Evolutionary conservation across 768 basidiomycete genomes (phyloP).

Genomic region (Phaeotremella skinneri): DNA sequence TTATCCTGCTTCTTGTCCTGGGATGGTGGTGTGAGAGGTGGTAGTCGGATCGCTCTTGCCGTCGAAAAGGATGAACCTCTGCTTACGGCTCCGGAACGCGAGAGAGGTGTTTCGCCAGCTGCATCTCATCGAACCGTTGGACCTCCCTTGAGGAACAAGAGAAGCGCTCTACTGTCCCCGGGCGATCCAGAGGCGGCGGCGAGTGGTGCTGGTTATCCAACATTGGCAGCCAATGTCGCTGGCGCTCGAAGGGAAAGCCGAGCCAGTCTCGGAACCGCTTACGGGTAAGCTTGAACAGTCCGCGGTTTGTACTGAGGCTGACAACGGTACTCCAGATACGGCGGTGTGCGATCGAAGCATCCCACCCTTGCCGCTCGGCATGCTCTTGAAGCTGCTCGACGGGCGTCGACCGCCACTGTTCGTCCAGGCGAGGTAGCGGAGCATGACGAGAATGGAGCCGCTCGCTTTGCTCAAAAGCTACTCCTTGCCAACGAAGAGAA

Average conservation of each 20-base stretch:
- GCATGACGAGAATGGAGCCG: constrained; percentile 35
- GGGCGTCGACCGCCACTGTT: constrained; percentile 32
- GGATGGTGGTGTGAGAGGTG: constrained; percentile 81
- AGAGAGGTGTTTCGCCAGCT: constrained; percentile 22
- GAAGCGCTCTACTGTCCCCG: constrained; percentile 28
- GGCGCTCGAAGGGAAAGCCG: constrained; percentile 43
- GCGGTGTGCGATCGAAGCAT: constrained; percentile 50
- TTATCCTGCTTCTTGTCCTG: constrained; percentile 82
- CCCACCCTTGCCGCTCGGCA: constrained; percentile 49
- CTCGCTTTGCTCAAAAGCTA: constrained; percentile 75
- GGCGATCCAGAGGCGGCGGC: constrained; percentile 22
- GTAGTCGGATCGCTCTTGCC: constrained; percentile 77
- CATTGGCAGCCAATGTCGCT: constrained; percentile 15
- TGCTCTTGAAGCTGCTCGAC: constrained; percentile 43
- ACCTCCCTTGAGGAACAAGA: constrained; percentile 19
- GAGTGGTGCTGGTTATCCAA: constrained; percentile 29
- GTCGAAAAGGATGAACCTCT: constrained; percentile 64
- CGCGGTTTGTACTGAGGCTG: background rate
- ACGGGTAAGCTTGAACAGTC: constrained; percentile 35
- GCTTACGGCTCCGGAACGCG: constrained; percentile 10
- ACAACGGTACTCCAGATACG: constrained; percentile 29
- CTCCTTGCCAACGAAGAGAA: constrained; percentile 92
- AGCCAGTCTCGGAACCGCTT: constrained; percentile 49
- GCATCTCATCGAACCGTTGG: constrained; percentile 25
- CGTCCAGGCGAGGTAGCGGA: constrained; percentile 15